Base-by-base conservation (phyloP, 2,329 filamentous ascomycete genomes). In the Colletotrichum camelliae region DNA sequence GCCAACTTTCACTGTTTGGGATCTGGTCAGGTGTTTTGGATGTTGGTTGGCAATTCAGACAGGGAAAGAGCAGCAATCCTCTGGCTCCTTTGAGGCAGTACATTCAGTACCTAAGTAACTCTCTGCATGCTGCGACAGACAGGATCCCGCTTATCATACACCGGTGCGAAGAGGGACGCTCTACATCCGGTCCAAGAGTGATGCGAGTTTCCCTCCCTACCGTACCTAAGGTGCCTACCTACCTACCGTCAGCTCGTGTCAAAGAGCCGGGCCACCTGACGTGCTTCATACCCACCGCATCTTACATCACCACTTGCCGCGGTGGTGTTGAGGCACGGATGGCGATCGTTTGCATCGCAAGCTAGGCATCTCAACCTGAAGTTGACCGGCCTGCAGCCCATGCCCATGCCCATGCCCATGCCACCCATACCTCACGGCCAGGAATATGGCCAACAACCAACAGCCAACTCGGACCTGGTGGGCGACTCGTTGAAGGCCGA, bases 231-330 rank as follows among this genome's bases (percentile, higher is more conserved):
- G 24, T 60, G 12, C 9, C 29, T 18, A 31, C 15, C 7, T 60
- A 12, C 24, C 24, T 33, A 61, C 70, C 37, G 33, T 65, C 58
- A 70, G 52, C 24, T 43, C 39, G 39, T 64, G 39, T 73, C 66
- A 62, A 73, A 57, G 70, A 52, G 43, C 65, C 68, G 60, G 55
- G 65, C 67, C 67, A 74, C 72, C 67, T 52, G 48, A 65, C 48
- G 35, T 71, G 35, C 58, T 71, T 21, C 16, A 71, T 58, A 35
- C 58, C 48, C 35, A 52, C 35, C 67, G 61, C 72, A 75, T 61
- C 69, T 43, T 75, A 64, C 62, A 64, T 67, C 69, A 75, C 35
- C 67, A 62, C 31, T 35, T 24, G n/a, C 16, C 15, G 33, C 31
- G 55, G 27, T 39, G 68, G 35, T 62, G 62, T 61, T 33, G 73